A percentile compares a stretch with the other conserved stretches of the same genome.
phyloP scores from a whole-genome alignment of 805 yeast genomes.

The Zygosaccharomyces kombuchaensis region DNA sequence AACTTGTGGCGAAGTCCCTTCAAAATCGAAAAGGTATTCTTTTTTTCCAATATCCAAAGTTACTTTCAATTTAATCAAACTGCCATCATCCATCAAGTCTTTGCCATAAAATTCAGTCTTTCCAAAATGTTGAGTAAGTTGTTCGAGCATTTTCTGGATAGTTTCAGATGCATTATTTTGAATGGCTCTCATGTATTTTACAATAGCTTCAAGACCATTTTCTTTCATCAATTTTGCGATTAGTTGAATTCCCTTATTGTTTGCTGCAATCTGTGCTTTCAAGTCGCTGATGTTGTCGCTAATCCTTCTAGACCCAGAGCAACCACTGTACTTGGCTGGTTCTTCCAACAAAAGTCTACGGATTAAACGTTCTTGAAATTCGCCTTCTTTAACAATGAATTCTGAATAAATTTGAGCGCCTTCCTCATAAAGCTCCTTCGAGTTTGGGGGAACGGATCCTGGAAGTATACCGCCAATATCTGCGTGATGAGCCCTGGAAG shows the following conservation, averaged over 20 bases:
- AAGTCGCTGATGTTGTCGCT: slow-evolving; percentile 79
- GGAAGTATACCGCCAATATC: slow-evolving; percentile 93
- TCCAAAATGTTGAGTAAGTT: slow-evolving; percentile 42
- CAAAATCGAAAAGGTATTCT: slow-evolving; percentile 77
- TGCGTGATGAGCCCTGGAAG: slow-evolving; percentile 93
- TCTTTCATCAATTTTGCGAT: slow-evolving; percentile 57
- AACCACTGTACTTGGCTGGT: slow-evolving; percentile 79
- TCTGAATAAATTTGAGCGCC: slow-evolving; percentile 85
- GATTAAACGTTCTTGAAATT: slow-evolving; percentile 69
- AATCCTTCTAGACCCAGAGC: slow-evolving; percentile 82
- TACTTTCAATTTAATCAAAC: slow-evolving; percentile 55
- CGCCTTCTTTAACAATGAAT: slow-evolving; percentile 65
- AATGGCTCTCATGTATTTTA: slow-evolving; percentile 74
- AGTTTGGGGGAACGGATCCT: slow-evolving; percentile 94
- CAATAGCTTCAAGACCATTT: slow-evolving; percentile 54
- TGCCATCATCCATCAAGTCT: slow-evolving; percentile 81
- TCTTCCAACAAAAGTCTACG: slow-evolving; percentile 56
- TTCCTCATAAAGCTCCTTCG: slow-evolving; percentile 79
- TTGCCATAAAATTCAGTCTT: slow-evolving; percentile 43
- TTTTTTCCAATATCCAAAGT: slow-evolving; percentile 47
- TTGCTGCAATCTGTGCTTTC: slow-evolving; percentile 85
- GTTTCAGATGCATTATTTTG: slow-evolving; percentile 72
- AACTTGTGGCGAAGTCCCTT: slow-evolving; percentile 83
- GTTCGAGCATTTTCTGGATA: slow-evolving; percentile 51
- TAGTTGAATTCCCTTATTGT: slow-evolving; percentile 73